Conservation (phyloP, 2,329 filamentous ascomycete genomes). For the Rutstroemia sydowiana region DNA sequence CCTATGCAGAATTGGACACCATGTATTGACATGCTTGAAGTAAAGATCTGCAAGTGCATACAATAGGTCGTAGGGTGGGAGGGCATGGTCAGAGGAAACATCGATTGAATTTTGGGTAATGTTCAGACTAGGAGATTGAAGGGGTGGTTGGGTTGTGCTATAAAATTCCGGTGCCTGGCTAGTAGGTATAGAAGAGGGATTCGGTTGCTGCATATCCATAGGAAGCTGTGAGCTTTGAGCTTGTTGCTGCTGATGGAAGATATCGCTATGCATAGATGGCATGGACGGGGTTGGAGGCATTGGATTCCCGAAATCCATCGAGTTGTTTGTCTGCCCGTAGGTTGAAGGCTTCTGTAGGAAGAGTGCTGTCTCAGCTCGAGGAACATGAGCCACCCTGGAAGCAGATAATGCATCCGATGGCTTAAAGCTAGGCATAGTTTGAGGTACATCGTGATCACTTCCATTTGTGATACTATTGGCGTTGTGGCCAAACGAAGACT, state of each 20-base stretch:
- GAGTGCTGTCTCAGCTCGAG: conserved; percentile 52
- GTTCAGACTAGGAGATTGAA: conserved; percentile 52
- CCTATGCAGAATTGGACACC: conserved; percentile 86
- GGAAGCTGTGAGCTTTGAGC: conserved; percentile 4
- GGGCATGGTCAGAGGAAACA: conserved; percentile 52
- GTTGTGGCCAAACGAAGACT: conserved; percentile 40
- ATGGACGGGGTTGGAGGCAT: conserved; percentile 39
- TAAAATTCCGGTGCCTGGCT: conserved; percentile 30
- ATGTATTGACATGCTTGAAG: conserved; percentile 74
- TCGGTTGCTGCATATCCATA: conserved; percentile 28
- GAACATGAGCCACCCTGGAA: conserved; percentile 27
- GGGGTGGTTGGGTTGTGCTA: conserved; percentile 30
- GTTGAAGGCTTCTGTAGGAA: conserved; percentile 54
- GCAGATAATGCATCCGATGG: conserved; percentile 36
- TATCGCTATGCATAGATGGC: conserved; percentile 38
- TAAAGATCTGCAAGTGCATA: conserved; percentile 69
- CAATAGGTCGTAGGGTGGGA: conserved; percentile 67
- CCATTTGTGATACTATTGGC: conserved; percentile 43
- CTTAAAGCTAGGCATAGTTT: conserved; percentile 43
- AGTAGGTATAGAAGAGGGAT: conserved; percentile 17
- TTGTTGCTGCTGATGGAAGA: conserved; percentile 37
- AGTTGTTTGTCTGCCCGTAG: conserved; percentile 40
- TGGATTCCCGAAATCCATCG: conserved; percentile 40
- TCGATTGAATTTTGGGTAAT: conserved; percentile 41
- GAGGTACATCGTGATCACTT: conserved; percentile 50